Evolutionary conservation across 768 basidiomycete species (phyloP), one percentile per base, ranked within the genome.

Genomic region (Tricholoma hemisulphureum): DNA sequence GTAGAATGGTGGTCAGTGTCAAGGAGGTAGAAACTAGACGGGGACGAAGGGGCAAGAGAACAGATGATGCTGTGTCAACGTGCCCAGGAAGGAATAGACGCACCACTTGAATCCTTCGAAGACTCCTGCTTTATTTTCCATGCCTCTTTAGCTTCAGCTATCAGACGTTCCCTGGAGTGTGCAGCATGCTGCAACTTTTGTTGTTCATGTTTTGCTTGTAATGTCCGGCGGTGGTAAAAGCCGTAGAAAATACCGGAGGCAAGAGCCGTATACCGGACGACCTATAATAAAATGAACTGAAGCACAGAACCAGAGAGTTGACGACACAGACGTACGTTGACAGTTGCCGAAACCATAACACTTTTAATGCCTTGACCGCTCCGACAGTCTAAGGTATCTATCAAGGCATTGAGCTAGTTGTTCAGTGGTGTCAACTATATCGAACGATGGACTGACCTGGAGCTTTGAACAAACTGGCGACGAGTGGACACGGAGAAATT

Each of bases 221-320:
- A 77, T 67, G 95, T 89, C 68, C 90, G 86, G 69, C 91, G 89
- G 80, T 98, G 95, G 68, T 86, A 85, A 72, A 95, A 87, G 70
- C 96, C 96, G 73, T 98, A 98, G 70, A 86, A 74, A 63, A 96
- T 83, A 69, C 96, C 96, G 41, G 86, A 81, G 62, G 88, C 75
- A 65, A 99, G 85, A 51, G 95, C 94, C 18, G 93, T 88, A 75
- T 96, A 98, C 69, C 96, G 91, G 67, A 89, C 89, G 73, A 96
- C 96, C 96, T 95, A 72, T 46, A 61, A n/a, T n/a, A 48, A 24
- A 39, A 61, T 31, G 35, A 35, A 18, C 49, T 37, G 49, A 23
- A 24, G 51, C 20, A 11, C 13, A 45, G 20, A 59, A 31, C 35
- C 21, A 48, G 41, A 45, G 23, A 56, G 18, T 45, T 51, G 35